Conservation (phyloP, 495 filamentous ascomycete species). For the Clavariopsis aquatica region DNA sequence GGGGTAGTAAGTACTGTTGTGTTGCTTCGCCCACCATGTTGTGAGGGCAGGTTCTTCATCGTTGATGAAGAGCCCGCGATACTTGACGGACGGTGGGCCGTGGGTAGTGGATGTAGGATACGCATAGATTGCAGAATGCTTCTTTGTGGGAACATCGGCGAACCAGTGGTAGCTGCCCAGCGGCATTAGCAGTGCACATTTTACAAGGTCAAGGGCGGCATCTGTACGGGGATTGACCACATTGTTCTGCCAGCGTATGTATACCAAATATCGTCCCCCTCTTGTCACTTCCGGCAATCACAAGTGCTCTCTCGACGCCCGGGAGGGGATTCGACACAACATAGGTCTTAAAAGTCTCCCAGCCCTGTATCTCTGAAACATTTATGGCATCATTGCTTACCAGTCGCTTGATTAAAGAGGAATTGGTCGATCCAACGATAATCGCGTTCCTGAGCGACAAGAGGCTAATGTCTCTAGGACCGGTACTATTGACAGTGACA, state of each 20-base stretch:
- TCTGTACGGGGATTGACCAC: slow-evolving; percentile 23
- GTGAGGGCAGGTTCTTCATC: slow-evolving; percentile 31
- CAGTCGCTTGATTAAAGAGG: slow-evolving; percentile 8
- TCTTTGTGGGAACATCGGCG: slow-evolving; percentile 24
- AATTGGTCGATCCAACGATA: slow-evolving; percentile 18
- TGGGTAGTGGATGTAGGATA: slow-evolving; percentile 7
- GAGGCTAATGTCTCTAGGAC: background rate
- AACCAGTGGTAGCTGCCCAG: slow-evolving; percentile 21
- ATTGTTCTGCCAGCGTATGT: slow-evolving; percentile 28
- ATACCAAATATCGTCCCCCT: slow-evolving; percentile 29
- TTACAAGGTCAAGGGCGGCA: background rate
- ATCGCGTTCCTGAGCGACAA: background rate
- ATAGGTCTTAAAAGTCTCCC: slow-evolving; percentile 26
- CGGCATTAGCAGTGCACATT: background rate
- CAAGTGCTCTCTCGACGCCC: slow-evolving; percentile 15
- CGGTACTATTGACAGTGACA: slow-evolving; percentile 6
- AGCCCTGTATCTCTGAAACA: slow-evolving; percentile 20
- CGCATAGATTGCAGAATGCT: slow-evolving; percentile 17
- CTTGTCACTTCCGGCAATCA: slow-evolving; percentile 29
- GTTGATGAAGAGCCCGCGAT: slow-evolving; percentile 33
- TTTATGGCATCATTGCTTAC: slow-evolving; percentile 1
- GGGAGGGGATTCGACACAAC: slow-evolving; percentile 13
- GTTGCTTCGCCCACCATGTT: slow-evolving; percentile 15
- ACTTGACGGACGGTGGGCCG: slow-evolving; percentile 21
- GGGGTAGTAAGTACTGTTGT: slow-evolving; percentile 20